Percentiles rank a stretch among this genome's conserved stretches.
phyloP scores from a whole-genome alignment of 2,329 filamentous ascomycete species.

The Botrytis tulipae region DNA sequence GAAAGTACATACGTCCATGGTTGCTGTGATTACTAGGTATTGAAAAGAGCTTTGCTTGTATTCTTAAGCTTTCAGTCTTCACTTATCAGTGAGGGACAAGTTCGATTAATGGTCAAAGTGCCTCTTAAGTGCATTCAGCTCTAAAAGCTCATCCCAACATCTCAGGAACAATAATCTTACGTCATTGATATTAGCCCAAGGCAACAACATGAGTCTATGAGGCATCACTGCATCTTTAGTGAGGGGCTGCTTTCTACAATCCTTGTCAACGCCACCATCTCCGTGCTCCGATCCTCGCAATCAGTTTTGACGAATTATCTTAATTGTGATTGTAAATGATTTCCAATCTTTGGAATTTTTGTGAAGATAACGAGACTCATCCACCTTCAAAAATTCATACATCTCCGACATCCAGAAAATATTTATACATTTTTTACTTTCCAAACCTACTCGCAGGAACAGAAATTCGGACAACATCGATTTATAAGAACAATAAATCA shows the following conservation, averaged over 20 bases:
- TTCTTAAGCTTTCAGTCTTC: neutral
- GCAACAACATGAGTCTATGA: neutral
- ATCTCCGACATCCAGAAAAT: neutral
- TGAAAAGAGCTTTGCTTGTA: neutral
- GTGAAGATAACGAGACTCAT: neutral
- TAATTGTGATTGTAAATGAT: conserved; percentile 19
- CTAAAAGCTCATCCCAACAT: neutral
- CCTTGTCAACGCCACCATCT: conserved; percentile 10
- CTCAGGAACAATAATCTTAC: neutral
- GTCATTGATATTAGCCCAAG: neutral
- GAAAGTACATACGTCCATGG: conserved; percentile 15
- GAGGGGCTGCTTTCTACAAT: neutral
- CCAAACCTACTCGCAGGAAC: neutral
- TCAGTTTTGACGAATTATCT: conserved; percentile 18
- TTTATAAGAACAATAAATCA: neutral
- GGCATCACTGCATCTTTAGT: neutral
- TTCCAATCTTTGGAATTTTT: conserved; percentile 14
- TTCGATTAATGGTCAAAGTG: neutral
- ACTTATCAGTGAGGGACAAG: neutral
- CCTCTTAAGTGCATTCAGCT: neutral
- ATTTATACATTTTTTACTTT: neutral
- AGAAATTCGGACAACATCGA: neutral
- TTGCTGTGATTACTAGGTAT: neutral
- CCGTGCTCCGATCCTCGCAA: conserved; percentile 19
- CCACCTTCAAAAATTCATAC: neutral